phyloP scores from a whole-genome alignment of 176 grass and related monocot species.

The Paspalum notatum region DNA sequence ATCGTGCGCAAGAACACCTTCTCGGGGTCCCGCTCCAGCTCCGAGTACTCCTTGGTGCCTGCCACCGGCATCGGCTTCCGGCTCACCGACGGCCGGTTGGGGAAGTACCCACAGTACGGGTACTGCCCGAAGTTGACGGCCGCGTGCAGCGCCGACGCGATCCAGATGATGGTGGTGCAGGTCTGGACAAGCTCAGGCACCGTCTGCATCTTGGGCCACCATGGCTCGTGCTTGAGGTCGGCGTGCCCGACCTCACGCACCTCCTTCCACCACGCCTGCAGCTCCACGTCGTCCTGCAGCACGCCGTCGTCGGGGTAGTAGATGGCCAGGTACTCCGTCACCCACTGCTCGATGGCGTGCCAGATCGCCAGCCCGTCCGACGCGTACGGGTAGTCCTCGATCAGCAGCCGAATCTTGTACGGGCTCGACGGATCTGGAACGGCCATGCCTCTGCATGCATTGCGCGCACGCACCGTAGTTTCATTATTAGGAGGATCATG shows the following conservation, averaged over 20 bases:
- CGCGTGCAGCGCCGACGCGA: conserved; percentile 83
- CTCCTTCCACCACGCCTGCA: conserved; percentile 81
- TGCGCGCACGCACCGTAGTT: too few relatives aligned
- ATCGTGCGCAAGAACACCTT: conserved; percentile 18
- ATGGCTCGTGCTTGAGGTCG: conserved; percentile 57
- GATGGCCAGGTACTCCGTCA: conserved; percentile 9
- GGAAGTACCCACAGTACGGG: background rate
- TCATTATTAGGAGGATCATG: too few relatives aligned
- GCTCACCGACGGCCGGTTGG: background rate
- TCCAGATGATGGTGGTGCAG: conserved; percentile 62
- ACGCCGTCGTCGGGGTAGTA: conserved; percentile 40
- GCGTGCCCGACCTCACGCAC: conserved; percentile 65
- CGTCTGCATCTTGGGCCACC: conserved; percentile 57
- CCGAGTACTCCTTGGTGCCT: background rate
- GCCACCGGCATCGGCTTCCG: background rate
- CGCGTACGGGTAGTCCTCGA: conserved; percentile 26
- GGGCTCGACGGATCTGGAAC: background rate
- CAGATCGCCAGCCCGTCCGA: background rate
- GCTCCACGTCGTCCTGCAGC: conserved; percentile 55
- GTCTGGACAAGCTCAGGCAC: background rate
- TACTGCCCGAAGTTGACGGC: conserved; percentile 95
- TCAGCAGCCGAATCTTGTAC: background rate
- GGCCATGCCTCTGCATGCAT: conserved; percentile 20
- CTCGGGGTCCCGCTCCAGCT: background rate
- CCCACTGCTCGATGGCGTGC: conserved; percentile 20